These are phyloP conservation scores for Penicillium antarcticum DNA, from an alignment of 495 filamentous ascomycete genomes.

Conservation along the genomic window DNA sequence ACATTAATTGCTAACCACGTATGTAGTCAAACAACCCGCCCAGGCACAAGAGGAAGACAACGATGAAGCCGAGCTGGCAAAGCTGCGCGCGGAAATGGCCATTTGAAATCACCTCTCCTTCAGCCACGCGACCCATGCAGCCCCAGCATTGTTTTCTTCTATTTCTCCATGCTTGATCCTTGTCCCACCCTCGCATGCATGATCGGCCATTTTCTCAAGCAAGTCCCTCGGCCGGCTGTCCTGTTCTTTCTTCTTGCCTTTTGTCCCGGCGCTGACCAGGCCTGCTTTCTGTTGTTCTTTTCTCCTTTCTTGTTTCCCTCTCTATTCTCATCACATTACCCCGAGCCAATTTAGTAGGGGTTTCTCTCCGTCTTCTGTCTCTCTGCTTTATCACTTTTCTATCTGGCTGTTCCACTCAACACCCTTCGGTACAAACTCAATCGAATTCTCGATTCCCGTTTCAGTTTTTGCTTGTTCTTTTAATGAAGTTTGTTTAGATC, in stretches of 20 bases:
- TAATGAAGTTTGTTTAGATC: conserved; percentile 6
- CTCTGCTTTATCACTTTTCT: conserved; percentile 2
- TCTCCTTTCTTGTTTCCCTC: conserved; percentile 5
- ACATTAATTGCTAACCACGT: conserved; percentile 3
- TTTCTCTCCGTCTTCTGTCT: conserved; percentile 2
- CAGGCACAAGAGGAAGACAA: conserved; percentile 74
- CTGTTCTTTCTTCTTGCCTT: neutral
- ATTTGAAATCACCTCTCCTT: conserved; percentile 48
- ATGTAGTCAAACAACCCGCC: conserved; percentile 29
- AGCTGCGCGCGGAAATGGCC: conserved; percentile 95
- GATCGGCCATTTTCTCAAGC: conserved; percentile 5
- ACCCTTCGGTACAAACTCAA: neutral
- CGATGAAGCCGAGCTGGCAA: conserved; percentile 92
- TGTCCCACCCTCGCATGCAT: conserved; percentile 2
- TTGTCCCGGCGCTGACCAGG: neutral
- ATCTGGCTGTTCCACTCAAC: conserved; percentile 5
- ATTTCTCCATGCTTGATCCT: neutral
- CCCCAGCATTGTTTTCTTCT: conserved; percentile 1
- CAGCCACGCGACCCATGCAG: neutral
- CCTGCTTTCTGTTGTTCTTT: neutral
- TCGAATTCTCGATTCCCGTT: neutral
- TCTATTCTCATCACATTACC: neutral
- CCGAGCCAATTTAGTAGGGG: neutral
- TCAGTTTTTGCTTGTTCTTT: neutral
- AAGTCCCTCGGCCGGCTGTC: neutral